Evolutionary conservation across 306 rosid species (phyloP).

Genomic region (Vigna trinervia): DNA sequence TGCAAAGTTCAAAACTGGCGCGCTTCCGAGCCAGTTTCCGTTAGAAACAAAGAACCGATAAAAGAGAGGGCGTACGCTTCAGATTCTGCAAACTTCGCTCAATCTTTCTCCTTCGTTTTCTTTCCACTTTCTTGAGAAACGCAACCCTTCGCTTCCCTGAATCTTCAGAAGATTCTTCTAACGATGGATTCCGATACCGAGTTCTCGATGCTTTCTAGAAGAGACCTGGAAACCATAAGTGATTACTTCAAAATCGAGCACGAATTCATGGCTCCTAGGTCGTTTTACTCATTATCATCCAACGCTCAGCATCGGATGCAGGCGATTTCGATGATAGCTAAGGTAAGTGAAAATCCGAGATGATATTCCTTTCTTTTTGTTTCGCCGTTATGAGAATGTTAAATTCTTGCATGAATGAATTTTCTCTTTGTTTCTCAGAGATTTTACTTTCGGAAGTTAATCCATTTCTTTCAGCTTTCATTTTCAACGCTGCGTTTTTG

Average conservation of each 20-base stretch:
- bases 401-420: background rate
- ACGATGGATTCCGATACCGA: constrained; percentile 17
- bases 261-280: background rate
- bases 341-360: background rate
- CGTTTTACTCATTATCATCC: background rate
- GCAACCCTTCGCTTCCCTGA: background rate
- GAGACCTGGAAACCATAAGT: background rate
- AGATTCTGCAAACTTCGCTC: background rate
- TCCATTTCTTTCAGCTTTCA: no score
- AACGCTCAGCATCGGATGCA: background rate
- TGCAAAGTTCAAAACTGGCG: background rate
- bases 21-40: background rate
- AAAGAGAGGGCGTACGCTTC: background rate
- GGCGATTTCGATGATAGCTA: constrained; percentile 12
- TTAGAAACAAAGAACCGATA: background rate
- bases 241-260: background rate
- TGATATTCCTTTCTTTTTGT: background rate
- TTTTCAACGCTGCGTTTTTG: no score
- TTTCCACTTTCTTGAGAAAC: constrained; percentile 32
- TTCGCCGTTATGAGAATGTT: background rate
- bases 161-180: background rate
- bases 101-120: constrained; percentile 3
- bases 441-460: no score
- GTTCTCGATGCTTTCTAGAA: background rate
- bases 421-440: background rate